phyloP scores from a whole-genome alignment of 371 early-diverging fungal genomes.

The Smittium culicis region DNA sequence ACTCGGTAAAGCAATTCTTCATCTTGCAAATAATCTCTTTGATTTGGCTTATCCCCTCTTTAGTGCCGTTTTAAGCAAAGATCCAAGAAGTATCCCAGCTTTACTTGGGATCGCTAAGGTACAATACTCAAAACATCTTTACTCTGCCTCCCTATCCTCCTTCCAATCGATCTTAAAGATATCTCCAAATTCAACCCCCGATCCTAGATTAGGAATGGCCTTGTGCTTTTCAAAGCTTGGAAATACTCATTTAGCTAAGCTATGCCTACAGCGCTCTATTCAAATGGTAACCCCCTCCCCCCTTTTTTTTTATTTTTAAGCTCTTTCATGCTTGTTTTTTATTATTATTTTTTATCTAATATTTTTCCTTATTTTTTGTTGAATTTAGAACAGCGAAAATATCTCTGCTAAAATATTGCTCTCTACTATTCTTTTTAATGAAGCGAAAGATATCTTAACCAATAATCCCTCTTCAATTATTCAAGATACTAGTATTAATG shows the following conservation, averaged over 20 bases:
- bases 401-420: conserved; percentile 51
- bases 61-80: conserved; percentile 41
- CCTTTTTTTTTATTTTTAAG: background rate
- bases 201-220: conserved; percentile 76
- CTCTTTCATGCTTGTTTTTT: background rate
- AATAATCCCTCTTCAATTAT: background rate
- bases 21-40: conserved; percentile 40
- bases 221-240: conserved; percentile 66
- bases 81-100: conserved; percentile 55
- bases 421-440: conserved; percentile 65
- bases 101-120: conserved; percentile 64
- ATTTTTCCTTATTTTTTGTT: no score
- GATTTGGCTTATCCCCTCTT: conserved; percentile 59
- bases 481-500: background rate
- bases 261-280: conserved; percentile 55
- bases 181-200: conserved; percentile 40
- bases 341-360: background rate
- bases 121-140: conserved; percentile 40
- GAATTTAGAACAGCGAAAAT: conserved; percentile 25
- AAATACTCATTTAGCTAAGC: conserved; percentile 47
- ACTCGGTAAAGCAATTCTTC: conserved; percentile 52
- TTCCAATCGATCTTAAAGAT: conserved; percentile 61
- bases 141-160: conserved; percentile 42
- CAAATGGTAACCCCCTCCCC: conserved; percentile 34
- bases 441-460: conserved; percentile 32